Evolutionary conservation across 2,329 filamentous ascomycete genomes (phyloP).

Genomic region (Cladosporium austrohemisphaericum): DNA sequence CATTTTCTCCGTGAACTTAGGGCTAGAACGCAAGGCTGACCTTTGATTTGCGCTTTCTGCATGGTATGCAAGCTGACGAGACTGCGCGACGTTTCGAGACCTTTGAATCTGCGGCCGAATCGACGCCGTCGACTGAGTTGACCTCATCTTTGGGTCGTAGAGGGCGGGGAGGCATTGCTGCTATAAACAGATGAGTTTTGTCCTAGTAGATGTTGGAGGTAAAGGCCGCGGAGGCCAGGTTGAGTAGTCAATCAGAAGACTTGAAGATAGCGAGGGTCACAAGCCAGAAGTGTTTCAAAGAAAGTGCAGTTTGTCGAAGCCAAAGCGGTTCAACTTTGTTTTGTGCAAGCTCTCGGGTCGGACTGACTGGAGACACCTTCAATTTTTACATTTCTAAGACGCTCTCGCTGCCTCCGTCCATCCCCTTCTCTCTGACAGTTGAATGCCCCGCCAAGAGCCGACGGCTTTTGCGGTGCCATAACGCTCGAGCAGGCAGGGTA

Average conservation of each 20-base stretch:
- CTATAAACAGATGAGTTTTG: too few species aligned
- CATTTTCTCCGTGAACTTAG: background rate
- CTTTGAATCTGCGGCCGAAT: constrained; percentile 27
- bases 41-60: constrained; percentile 50
- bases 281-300: background rate
- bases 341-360: constrained; percentile 12
- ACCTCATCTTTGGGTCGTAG: constrained; percentile 32
- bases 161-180: constrained; percentile 33
- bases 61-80: constrained; percentile 47
- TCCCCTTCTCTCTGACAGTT: constrained; percentile 1
- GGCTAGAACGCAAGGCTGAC: constrained; percentile 26
- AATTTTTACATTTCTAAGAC: constrained; percentile 8
- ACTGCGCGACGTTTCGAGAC: constrained; percentile 35
- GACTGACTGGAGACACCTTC: constrained; percentile 2
- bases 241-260: constrained; percentile 7
- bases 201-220: too few species aligned
- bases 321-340: constrained; percentile 10
- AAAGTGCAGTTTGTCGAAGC: constrained; percentile 1
- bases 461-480: constrained; percentile 9
- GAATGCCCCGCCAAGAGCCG: constrained; percentile 10
- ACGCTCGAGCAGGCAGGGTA: constrained; percentile 9
- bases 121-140: constrained; percentile 20
- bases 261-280: constrained; percentile 4
- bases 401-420: constrained; percentile 5
- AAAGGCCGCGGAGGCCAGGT: constrained; percentile 1